phyloP scores from a whole-genome alignment of 768 basidiomycete genomes.

The Exidia glandulosa region DNA sequence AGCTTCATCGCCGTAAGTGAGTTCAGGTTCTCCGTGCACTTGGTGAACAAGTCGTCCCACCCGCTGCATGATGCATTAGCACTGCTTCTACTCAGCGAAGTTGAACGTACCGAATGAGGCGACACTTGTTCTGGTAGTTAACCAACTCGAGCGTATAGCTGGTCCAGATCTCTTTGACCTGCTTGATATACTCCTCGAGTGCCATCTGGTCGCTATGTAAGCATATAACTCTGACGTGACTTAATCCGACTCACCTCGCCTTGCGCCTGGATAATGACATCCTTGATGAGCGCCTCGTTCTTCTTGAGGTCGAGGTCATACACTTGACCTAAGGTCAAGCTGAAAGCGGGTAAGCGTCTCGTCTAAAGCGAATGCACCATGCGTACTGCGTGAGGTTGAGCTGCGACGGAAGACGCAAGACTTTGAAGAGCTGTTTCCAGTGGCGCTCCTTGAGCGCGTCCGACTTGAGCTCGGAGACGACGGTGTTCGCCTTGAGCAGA shows the following conservation, averaged over 20 bases:
- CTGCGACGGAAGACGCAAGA: slow-evolving; percentile 59
- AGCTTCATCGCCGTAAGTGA: slow-evolving; percentile 94
- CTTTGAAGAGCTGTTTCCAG: slow-evolving; percentile 96
- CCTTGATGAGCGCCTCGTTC: slow-evolving; percentile 85
- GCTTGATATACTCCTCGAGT: slow-evolving; percentile 87
- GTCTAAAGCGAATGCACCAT: background rate
- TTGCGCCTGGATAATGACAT: slow-evolving; percentile 93
- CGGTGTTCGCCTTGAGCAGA: slow-evolving; percentile 77
- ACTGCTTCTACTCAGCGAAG: background rate
- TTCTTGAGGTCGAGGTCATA: slow-evolving; percentile 94
- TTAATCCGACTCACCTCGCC: slow-evolving; percentile 57
- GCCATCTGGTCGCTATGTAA: slow-evolving; percentile 59
- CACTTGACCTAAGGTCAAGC: slow-evolving; percentile 92
- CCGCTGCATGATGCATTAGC: slow-evolving; percentile 39
- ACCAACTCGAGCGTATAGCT: slow-evolving; percentile 91
- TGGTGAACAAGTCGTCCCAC: slow-evolving; percentile 95
- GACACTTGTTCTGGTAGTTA: slow-evolving; percentile 98
- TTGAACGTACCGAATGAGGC: slow-evolving; percentile 64
- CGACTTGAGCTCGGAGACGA: slow-evolving; percentile 91
- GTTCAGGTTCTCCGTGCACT: slow-evolving; percentile 94
- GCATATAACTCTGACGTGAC: slow-evolving; percentile 9
- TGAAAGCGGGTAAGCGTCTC: slow-evolving; percentile 18
- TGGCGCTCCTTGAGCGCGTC: slow-evolving; percentile 96
- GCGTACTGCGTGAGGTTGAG: slow-evolving; percentile 63
- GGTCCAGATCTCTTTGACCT: slow-evolving; percentile 96